phyloP scores from a whole-genome alignment of 73 alveolate species.

The Loxodes magnus region DNA sequence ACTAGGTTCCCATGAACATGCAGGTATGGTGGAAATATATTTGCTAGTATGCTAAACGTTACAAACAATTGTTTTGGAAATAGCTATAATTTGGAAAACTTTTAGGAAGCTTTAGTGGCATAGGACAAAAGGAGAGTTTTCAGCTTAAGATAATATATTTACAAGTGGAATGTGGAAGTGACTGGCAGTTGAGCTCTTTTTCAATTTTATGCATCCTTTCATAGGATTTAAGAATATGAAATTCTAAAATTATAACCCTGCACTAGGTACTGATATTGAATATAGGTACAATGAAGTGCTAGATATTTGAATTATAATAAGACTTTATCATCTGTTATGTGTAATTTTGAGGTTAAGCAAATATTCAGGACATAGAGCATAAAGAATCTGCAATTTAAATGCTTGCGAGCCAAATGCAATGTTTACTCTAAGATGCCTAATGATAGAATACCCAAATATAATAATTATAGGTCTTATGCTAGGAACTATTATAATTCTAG shows the following conservation, averaged over 20 bases:
- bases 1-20: not conserved
- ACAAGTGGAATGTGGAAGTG: not conserved
- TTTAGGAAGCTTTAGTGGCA: not conserved
- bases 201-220: not conserved
- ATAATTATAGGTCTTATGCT: slow-evolving; percentile 19
- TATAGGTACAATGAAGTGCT: slow-evolving; percentile 1
- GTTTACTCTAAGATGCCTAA: slow-evolving; percentile 45
- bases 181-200: not conserved
- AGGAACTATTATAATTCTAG: slow-evolving; percentile 21
- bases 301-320: not conserved
- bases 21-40: not conserved
- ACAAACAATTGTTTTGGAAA: not conserved
- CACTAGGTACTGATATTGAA: not conserved
- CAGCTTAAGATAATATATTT: not conserved
- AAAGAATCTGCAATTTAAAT: slow-evolving; percentile 28
- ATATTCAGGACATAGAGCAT: slow-evolving; percentile 23
- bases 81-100: not conserved
- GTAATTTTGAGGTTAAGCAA: not conserved
- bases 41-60: not conserved
- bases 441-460: slow-evolving; percentile 36
- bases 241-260: not conserved
- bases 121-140: slow-evolving; percentile 7
- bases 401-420: slow-evolving; percentile 29
- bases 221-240: not conserved
- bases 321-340: slow-evolving; percentile 8